phyloP scores from a whole-genome alignment of 2,329 filamentous ascomycete genomes.

The Colletotrichum sp. region DNA sequence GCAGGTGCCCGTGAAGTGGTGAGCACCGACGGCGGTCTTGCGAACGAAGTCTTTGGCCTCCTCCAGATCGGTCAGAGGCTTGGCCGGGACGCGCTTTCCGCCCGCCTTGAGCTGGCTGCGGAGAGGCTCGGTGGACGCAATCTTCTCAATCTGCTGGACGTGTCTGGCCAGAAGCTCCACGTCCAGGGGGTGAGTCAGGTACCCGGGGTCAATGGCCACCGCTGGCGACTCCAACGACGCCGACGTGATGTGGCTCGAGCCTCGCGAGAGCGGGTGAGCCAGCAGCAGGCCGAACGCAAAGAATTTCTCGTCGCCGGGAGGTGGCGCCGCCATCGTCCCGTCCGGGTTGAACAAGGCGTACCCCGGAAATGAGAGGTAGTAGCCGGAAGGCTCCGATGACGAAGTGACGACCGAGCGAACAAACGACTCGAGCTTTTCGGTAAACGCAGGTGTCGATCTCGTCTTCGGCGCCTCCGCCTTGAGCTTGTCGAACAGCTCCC shows the following conservation, averaged over 20 bases:
- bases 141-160: conserved; percentile 43
- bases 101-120: conserved; percentile 43
- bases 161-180: conserved; percentile 55
- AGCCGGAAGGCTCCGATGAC: conserved; percentile 17
- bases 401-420: conserved; percentile 18
- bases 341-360: conserved; percentile 19
- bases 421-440: conserved; percentile 6
- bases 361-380: conserved; percentile 20
- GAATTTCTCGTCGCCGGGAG: conserved; percentile 40
- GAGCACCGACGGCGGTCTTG: conserved; percentile 38
- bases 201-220: conserved; percentile 54
- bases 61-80: conserved; percentile 34
- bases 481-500: conserved; percentile 24
- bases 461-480: neutral
- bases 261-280: conserved; percentile 66
- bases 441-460: conserved; percentile 6
- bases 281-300: conserved; percentile 62
- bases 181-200: conserved; percentile 61
- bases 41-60: conserved; percentile 39
- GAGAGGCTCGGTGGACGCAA: conserved; percentile 43
- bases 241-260: conserved; percentile 61
- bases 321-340: conserved; percentile 16
- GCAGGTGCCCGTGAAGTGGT: conserved; percentile 53
- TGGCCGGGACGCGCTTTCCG: conserved; percentile 27
- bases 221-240: conserved; percentile 29